Percentiles rank a stretch among this genome's conserved stretches.
phyloP scores from a whole-genome alignment of 805 yeast genomes.

The Cyberlindnera sargentensis region DNA sequence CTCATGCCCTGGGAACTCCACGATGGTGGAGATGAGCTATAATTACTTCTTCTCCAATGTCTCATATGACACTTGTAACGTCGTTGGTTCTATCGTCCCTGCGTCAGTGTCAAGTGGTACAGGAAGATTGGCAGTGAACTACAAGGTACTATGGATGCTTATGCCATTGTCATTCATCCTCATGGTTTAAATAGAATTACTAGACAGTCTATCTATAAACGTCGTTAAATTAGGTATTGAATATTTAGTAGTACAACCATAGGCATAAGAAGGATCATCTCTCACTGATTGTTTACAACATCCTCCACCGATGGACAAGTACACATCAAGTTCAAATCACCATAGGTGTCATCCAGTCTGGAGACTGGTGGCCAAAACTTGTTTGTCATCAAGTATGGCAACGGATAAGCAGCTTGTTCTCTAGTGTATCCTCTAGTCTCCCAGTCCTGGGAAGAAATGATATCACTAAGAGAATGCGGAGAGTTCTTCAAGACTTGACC shows the following conservation, averaged over 20 bases:
- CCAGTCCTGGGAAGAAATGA: constrained; percentile 70
- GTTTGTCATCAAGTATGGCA: constrained; percentile 59
- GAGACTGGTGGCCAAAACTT: constrained; percentile 97
- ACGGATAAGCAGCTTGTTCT: constrained; percentile 90
- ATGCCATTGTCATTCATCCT: too few species aligned
- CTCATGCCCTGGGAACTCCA: constrained; percentile 49
- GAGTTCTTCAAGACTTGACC: constrained; percentile 78
- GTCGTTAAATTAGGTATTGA: not conserved
- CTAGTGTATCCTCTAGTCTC: constrained; percentile 79
- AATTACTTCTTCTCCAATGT: constrained; percentile 14
- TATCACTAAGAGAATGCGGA: constrained; percentile 84
- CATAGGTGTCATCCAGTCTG: constrained; percentile 89
- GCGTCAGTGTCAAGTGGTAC: too few species aligned
- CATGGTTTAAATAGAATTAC: too few species aligned
- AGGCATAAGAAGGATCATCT: not conserved
- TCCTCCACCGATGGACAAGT: constrained; percentile 88
- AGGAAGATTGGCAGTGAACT: too few species aligned
- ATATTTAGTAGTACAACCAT: not conserved
- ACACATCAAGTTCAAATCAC: constrained; percentile 88
- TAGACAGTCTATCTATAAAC: not conserved
- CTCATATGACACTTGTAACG: constrained; percentile 34
- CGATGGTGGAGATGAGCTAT: constrained; percentile 25
- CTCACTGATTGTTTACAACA: constrained; percentile 33
- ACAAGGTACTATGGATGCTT: too few species aligned
- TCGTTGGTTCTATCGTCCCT: constrained; percentile 23